A percentile compares a stretch with the other conserved stretches of the same genome.
These are phyloP conservation scores for Lachnellula occidentalis DNA, from an alignment of 2,329 filamentous ascomycete genomes.

Conservation along the genomic window DNA sequence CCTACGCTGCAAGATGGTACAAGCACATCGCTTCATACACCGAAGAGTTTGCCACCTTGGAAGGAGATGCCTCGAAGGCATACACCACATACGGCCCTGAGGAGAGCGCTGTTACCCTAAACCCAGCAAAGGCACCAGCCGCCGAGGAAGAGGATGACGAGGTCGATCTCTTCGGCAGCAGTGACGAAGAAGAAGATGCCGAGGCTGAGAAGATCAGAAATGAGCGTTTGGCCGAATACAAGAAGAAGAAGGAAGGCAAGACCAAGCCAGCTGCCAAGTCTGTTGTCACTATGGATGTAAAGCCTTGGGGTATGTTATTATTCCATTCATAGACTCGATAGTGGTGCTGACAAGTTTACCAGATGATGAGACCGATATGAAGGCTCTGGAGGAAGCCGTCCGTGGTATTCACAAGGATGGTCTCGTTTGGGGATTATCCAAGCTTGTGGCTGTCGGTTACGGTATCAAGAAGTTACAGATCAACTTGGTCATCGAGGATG, in stretches of 20 bases:
- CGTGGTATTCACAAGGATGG: constrained; percentile 84
- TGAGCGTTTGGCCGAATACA: constrained; percentile 88
- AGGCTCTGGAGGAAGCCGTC: constrained; percentile 71
- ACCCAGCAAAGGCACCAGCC: constrained; percentile 78
- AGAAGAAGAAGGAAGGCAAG: constrained; percentile 94
- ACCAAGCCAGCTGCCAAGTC: constrained; percentile 92
- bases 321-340: not conserved
- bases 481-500: constrained; percentile 95
- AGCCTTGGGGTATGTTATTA: constrained; percentile 85
- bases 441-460: constrained; percentile 86
- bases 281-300: constrained; percentile 90
- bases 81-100: constrained; percentile 92
- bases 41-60: constrained; percentile 84
- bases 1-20: constrained; percentile 95
- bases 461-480: constrained; percentile 99
- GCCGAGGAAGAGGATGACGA: constrained; percentile 74
- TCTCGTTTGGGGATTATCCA: constrained; percentile 90
- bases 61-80: constrained; percentile 84
- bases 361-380: constrained; percentile 95
- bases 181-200: constrained; percentile 90
- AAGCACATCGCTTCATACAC: constrained; percentile 95
- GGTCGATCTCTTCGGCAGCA: constrained; percentile 87
- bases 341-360: constrained; percentile 18
- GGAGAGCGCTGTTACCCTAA: constrained; percentile 66
- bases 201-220: constrained; percentile 81